phyloP scores from a whole-genome alignment of 495 filamentous ascomycete species.

The Tuber umbilicatum region DNA sequence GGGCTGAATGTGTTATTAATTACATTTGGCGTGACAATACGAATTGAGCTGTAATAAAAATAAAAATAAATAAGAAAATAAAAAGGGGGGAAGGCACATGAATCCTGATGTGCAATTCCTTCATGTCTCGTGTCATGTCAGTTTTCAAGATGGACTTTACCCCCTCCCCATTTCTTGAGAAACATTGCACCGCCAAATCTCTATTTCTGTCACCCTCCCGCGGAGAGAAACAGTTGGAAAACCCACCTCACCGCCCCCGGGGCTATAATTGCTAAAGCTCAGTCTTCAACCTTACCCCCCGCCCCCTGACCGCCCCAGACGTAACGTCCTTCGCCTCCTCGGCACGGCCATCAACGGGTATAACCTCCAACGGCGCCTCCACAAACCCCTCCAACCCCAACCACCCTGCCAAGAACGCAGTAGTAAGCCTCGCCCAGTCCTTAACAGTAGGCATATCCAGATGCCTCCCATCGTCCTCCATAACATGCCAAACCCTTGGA shows the following conservation, averaged over 20 bases:
- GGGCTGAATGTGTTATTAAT: background rate
- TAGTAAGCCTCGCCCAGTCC: constrained; percentile 78
- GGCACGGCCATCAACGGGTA: constrained; percentile 12
- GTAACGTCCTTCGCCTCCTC: background rate
- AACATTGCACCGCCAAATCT: background rate
- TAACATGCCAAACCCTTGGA: constrained; percentile 78
- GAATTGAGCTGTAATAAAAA: background rate
- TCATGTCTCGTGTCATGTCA: background rate
- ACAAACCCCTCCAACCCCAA: constrained; percentile 78
- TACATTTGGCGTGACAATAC: background rate
- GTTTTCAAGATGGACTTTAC: background rate
- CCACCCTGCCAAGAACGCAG: constrained; percentile 86
- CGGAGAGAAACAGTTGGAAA: background rate
- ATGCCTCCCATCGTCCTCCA: constrained; percentile 78
- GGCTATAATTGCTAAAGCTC: constrained; percentile 33
- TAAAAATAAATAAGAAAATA: background rate
- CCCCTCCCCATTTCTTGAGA: background rate
- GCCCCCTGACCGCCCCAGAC: background rate
- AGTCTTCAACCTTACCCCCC: constrained; percentile 18
- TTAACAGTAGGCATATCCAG: constrained; percentile 73
- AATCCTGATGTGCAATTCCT: background rate
- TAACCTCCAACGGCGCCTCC: constrained; percentile 30
- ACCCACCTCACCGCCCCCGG: constrained; percentile 13
- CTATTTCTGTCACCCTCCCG: background rate
- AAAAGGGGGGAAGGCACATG: background rate